Evolutionary conservation across 345 rosid genomes (phyloP).

Genomic region (Firmiana major): DNA sequence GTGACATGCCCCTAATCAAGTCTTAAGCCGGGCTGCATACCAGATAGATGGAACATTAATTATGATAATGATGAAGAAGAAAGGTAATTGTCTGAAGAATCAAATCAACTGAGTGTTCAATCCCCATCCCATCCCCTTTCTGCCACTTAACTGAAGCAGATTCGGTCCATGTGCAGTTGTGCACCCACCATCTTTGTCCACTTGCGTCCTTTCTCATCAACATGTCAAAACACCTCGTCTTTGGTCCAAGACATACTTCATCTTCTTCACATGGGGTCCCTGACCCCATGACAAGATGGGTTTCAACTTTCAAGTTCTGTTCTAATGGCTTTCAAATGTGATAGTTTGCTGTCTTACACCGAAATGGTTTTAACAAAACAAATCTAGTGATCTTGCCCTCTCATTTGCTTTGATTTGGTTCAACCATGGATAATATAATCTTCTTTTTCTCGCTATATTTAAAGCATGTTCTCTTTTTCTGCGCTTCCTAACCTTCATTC

Average conservation of each 20-base stretch:
- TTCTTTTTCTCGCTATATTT: background rate
- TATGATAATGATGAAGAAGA: background rate
- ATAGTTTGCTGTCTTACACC: background rate
- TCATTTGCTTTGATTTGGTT: background rate
- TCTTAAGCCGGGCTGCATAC: background rate
- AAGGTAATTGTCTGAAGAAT: background rate
- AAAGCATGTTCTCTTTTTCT: background rate
- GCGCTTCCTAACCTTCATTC: background rate
- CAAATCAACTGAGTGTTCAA: background rate
- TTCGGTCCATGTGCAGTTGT: conserved; percentile 8
- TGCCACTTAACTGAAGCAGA: background rate
- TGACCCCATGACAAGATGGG: background rate
- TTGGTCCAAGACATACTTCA: background rate
- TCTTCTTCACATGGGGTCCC: conserved; percentile 9
- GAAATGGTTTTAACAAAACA: background rate
- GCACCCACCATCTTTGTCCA: background rate
- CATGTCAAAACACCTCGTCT: background rate
- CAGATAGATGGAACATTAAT: background rate
- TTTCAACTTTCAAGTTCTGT: background rate
- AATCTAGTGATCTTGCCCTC: background rate
- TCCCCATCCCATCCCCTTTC: background rate
- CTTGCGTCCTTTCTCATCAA: background rate
- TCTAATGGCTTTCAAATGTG: background rate
- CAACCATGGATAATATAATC: background rate
- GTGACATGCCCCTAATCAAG: too few relatives aligned